Conservation (phyloP, 148 eudicot genomes). For the Silene latifolia region DNA sequence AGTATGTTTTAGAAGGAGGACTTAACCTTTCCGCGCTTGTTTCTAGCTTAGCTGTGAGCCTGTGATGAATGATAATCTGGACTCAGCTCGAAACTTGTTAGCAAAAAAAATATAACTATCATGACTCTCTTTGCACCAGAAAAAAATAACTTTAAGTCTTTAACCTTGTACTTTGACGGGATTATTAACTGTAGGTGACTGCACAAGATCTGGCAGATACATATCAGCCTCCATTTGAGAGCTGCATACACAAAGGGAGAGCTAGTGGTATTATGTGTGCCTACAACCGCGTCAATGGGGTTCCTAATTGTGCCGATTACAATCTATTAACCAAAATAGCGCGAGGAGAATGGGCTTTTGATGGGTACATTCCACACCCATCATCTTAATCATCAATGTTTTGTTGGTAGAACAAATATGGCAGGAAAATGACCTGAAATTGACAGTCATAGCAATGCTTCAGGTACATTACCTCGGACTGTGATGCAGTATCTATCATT, state of each 20-base stretch:
- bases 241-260: constrained; percentile 62
- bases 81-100: background rate
- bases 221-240: constrained; percentile 80
- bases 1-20: background rate
- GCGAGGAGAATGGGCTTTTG: constrained; percentile 70
- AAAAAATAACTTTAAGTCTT: constrained; percentile 13
- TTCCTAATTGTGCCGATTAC: constrained; percentile 81
- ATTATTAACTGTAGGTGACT: constrained; percentile 44
- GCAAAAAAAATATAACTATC: no score
- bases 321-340: constrained; percentile 63
- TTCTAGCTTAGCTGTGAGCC: no score
- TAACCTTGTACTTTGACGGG: background rate
- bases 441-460: constrained; percentile 15
- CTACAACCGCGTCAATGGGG: constrained; percentile 77
- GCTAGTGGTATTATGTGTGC: constrained; percentile 99
- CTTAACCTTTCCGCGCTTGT: background rate
- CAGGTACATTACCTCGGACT: constrained; percentile 89
- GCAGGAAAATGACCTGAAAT: background rate
- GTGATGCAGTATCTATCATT: constrained; percentile 80
- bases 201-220: constrained; percentile 95
- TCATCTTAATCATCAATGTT: background rate
- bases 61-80: background rate
- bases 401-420: constrained; percentile 1
- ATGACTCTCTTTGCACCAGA: no score
- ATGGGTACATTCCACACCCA: constrained; percentile 47